phyloP scores from a whole-genome alignment of 257 asterid species.

The Plantago ovata region DNA sequence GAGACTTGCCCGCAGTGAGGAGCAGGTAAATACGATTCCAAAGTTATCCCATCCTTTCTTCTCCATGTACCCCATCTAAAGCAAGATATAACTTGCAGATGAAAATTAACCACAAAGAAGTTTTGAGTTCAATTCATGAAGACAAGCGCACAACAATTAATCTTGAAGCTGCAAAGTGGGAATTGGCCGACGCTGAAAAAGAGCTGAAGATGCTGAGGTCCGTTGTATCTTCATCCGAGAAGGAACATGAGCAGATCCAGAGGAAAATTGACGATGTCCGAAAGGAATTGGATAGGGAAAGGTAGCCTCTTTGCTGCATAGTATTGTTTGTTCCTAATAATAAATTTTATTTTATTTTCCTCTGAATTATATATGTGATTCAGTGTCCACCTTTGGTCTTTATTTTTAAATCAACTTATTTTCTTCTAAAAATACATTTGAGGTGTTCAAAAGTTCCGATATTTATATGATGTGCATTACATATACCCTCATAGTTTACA shows the following conservation, averaged over 20 bases:
- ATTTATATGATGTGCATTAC: background rate
- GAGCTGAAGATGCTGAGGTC: constrained; percentile 90
- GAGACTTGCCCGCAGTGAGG: constrained; percentile 64
- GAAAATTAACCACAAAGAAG: constrained; percentile 59
- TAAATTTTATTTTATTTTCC: too few relatives aligned
- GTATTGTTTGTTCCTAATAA: too few relatives aligned
- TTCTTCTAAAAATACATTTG: too few relatives aligned
- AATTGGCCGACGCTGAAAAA: constrained; percentile 85
- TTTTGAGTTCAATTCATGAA: constrained; percentile 54
- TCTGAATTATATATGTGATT: too few relatives aligned
- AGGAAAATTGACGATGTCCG: constrained; percentile 68
- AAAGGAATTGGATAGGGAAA: constrained; percentile 61
- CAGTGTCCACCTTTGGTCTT: too few relatives aligned
- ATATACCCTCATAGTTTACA: background rate
- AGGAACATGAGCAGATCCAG: constrained; percentile 87
- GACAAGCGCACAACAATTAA: constrained; percentile 58
- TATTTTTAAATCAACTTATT: too few relatives aligned
- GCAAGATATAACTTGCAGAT: constrained; percentile 49
- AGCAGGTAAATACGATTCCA: constrained; percentile 50
- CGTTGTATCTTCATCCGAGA: constrained; percentile 59
- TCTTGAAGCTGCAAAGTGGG: constrained; percentile 75
- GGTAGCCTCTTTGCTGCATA: constrained; percentile 34
- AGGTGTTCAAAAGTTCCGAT: too few relatives aligned
- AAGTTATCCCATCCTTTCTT: constrained; percentile 8
- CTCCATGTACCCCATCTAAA: constrained; percentile 22